phyloP scores from a whole-genome alignment of 1,284 basidiomycete genomes.

The Pascua sp. region DNA sequence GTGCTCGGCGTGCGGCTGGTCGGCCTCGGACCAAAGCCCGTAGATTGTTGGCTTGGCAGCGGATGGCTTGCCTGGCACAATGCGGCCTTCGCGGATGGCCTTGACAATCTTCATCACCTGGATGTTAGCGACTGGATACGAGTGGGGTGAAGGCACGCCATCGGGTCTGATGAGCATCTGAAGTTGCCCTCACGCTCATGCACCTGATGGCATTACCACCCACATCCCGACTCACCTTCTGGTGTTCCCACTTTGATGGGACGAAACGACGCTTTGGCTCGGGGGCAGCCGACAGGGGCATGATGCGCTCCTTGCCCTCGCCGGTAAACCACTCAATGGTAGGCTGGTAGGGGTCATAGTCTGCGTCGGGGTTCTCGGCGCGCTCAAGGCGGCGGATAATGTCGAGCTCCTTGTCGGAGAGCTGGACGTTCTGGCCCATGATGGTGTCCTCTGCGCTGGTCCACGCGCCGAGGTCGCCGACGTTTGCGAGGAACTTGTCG shows the following conservation, averaged over 20 bases:
- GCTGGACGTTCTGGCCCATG: conserved; percentile 76
- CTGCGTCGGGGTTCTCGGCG: conserved; percentile 85
- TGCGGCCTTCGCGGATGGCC: conserved; percentile 92
- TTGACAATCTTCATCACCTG: conserved; percentile 99
- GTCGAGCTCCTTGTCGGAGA: conserved; percentile 89
- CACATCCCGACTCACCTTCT: conserved; percentile 66
- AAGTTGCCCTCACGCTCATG: background rate
- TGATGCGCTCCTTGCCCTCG: conserved; percentile 86
- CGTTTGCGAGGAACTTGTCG: conserved; percentile 92
- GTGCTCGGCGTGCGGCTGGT: conserved; percentile 69
- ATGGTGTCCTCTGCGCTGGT: conserved; percentile 91
- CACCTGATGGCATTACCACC: no score
- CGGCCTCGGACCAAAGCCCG: conserved; percentile 75
- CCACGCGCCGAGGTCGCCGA: conserved; percentile 91
- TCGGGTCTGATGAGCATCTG: background rate
- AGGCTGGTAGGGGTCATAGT: conserved; percentile 88
- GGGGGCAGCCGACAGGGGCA: conserved; percentile 85
- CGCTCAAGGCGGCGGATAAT: conserved; percentile 87
- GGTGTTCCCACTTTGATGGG: conserved; percentile 99
- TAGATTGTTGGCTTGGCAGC: conserved; percentile 72
- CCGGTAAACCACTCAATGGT: conserved; percentile 97
- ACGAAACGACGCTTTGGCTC: conserved; percentile 97
- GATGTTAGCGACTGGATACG: background rate
- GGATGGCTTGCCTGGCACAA: conserved; percentile 77
- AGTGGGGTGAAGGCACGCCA: no score